Evolutionary conservation across 106 monocot genomes (phyloP), one percentile per base, ranked within the genome.

Genomic region (Apostasia shenzhenica): DNA sequence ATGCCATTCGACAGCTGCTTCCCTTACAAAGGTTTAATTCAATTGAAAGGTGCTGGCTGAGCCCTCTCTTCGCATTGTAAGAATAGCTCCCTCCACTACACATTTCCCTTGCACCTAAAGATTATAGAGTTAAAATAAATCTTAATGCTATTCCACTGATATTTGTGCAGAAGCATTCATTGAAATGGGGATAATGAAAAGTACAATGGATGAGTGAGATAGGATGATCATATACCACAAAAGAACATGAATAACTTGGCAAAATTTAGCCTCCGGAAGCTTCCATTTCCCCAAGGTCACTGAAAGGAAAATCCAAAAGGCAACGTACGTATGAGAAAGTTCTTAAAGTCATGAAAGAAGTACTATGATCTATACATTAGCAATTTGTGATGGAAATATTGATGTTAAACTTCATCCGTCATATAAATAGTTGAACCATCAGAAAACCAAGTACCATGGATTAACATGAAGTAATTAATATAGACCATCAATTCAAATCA

Each of bases 1-100:
- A 77, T 92, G 80, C 87, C 91, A 92, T 92, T 77, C 80, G 76
- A 78, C 63, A 79, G 69, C 43, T 60, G 46, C 67, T 72, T 41
- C 63, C 70, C 59, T 54, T 50, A 38, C 63, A 72, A 74, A 41
- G 49, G 39, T 59, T 64, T 67, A 65, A 73, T 45, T 61, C 50
- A 57, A 66, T 51, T 66, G 79, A 77, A 26, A 56, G 6, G n/a
- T 41, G 44, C 40, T 48, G 2, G 13, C 67, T 46, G 10, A 45
- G 14, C 45, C 44, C 76, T 39, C 68, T 13, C 8, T 76, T 79
- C 45, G 4, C 72, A 10, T 62, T 73, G 73, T 70, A 72, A 44
- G 39, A 65, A 48, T 65, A 48, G 65, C 48, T 65, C 48, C 4
- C n/a, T 43, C 2, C 42, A 65, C 65, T 48, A 48, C n/a, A 48